Evolutionary conservation across 169 alveolate genomes (phyloP), one percentile per base, ranked within the genome.

Genomic region (Eimeria brunetti): DNA sequence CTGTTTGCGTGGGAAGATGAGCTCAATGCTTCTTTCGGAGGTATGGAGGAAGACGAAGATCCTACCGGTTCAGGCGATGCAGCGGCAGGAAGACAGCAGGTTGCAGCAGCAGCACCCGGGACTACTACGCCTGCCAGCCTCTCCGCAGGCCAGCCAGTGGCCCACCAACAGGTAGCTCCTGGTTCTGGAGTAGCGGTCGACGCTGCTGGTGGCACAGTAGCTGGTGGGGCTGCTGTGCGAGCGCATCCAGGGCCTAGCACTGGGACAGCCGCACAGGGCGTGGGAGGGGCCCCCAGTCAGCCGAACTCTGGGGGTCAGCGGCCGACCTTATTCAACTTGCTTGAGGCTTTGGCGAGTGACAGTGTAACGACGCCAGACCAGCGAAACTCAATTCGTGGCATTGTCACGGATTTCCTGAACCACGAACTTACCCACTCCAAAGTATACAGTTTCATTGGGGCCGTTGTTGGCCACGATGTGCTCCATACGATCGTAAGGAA

Each of bases 281-380:
- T 56, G 81, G 81, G 67, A 49, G 49, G 80, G 33, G 41, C 88
- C 24, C 62, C 78, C 46, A 53, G 33, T 12, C 86, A 89, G 73
- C 80, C 75, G 67, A 89, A 62, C 60, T 64, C 88, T 38, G 84
- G 92, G 41, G 71, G 71, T 24, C 89, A 76, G 73, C 95, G 98
- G n/a, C 99, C 99, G 38, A 98, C 99, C 46, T 93, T 98, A n/a
- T 97, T 98, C 80, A 97, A 97, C 73, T 88, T 98, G 96, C 96
- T 98, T 51, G 98, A 97, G 88, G 98, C 97, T 49, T 85, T 98
- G 83, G 98, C 99, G 62, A 97, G 97, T 78, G 98, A 98, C 78
- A 97, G 97, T 69, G 96, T 98, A 56, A 98, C 99, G 2, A 98
- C 99, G 7, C 98, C 98, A 14, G 98, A 98, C 78, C 99, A 98